Base-by-base conservation (phyloP, 2,329 filamentous ascomycete genomes). In the Botrytis sinoallii region DNA sequence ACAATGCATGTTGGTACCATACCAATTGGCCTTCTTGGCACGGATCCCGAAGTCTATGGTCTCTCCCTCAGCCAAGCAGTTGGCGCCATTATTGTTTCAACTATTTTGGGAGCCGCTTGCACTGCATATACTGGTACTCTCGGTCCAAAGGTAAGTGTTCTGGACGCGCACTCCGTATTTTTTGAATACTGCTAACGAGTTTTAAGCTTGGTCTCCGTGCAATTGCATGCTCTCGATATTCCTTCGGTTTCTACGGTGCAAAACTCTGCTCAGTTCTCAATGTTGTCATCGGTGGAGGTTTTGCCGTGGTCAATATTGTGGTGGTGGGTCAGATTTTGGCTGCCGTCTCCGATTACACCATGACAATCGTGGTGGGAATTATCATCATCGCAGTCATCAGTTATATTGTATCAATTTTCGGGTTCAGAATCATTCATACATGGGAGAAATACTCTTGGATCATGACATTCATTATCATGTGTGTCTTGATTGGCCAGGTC, bases 381-480 rank as follows among this genome's bases (percentile, higher is more conserved):
- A 55, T 81, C 9, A 79, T 81, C 25, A 79, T 81, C 64, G 75
- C 79, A 3, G 64, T 80, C 14, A 68, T 81, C 60, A 66, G 75
- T 61, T 81, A 81, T 35, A 68, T 80, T 18, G 74, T 80, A 20
- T 81, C 79, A 1, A 72, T 81, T 40, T 81, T 81, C 59, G 79
- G 79, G 12, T 82, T 86, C 52, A 80, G 81, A 32, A 79, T 84
- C 40, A 85, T 86, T 72, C 79, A 86, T 67, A 81, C 83, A 0
- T 86, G 83, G 75, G 85, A 86, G 79, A 84, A 84, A 72, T 86
- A 86, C 74, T 84, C 85, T 2, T 86, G 85, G 85, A 82, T 85
- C 74, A 76, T 83, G 70, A 85, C 84, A 72, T 82, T 86, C 76
- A 82, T 86, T 75, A 82, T 86, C 52, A 82, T 87, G 76, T 80